Conservation (phyloP, 2,329 filamentous ascomycete genomes). For the Xylariaceae sp. region DNA sequence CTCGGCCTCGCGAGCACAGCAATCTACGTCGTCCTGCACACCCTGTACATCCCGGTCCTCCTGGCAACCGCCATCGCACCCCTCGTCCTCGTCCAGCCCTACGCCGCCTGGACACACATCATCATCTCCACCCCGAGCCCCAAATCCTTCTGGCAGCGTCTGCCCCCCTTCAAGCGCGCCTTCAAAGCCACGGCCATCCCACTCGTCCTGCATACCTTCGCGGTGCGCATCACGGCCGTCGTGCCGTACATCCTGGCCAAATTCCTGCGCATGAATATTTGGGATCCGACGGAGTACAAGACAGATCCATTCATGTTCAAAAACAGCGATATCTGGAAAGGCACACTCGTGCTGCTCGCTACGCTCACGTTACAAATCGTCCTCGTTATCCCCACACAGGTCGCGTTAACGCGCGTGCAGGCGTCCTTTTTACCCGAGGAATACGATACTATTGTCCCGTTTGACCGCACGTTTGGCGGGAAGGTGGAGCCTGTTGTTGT, state of each 20-base stretch:
- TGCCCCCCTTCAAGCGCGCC: constrained; percentile 59
- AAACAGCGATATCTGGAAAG: constrained; percentile 42
- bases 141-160: constrained; percentile 61
- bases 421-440: constrained; percentile 79
- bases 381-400: constrained; percentile 67
- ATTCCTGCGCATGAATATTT: constrained; percentile 43
- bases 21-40: constrained; percentile 42
- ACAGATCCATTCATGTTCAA: constrained; percentile 34
- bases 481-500: constrained; percentile 69
- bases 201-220: constrained; percentile 56
- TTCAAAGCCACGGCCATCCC: constrained; percentile 66
- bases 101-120: constrained; percentile 78
- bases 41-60: constrained; percentile 37
- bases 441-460: constrained; percentile 78
- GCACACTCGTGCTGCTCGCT: constrained; percentile 40
- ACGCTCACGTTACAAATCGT: constrained; percentile 51
- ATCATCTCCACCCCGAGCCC: constrained; percentile 67
- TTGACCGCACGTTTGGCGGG: constrained; percentile 80
- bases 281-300: constrained; percentile 34
- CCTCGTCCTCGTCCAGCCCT: constrained; percentile 60
- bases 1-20: constrained; percentile 33
- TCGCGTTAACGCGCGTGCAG: constrained; percentile 76
- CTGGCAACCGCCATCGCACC: constrained; percentile 53
- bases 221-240: constrained; percentile 45
- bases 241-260: constrained; percentile 45